Base-by-base conservation (phyloP, 768 basidiomycete genomes). In the Coprinopsis sp. region DNA sequence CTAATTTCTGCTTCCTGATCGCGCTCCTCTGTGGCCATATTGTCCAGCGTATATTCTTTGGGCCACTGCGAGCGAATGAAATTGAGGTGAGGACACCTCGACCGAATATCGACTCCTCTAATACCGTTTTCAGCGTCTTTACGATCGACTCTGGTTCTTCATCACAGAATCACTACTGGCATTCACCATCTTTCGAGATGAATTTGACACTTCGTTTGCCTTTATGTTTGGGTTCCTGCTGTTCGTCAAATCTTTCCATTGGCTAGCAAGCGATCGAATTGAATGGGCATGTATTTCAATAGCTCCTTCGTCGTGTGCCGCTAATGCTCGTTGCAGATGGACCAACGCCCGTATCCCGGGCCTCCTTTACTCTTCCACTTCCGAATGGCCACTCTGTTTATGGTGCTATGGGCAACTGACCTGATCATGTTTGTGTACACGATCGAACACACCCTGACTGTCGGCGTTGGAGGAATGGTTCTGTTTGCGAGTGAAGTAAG, bases 231-330 rank as follows among this genome's bases (percentile, higher is more conserved):
- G 87, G n/a, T 81, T 91, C 58, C 70, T 99, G 10, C 78, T 97
- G 13, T 95, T 96, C 54, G 77, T 96, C 54, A 98, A 97, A 62
- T 93, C 91, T 37, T 98, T 98, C 67, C 96, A 99, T 62, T 99
- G 96, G 96, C 77, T 99, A 25, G 81, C 94, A 47, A 79, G 83
- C 5, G 96, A 98, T 64, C 81, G 96, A 39, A 88, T 99, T 43
- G 96, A 99, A 79, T 94, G 91, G 80, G 95, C 95, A 56, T 61
- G 61, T 46, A n/a, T 3, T 31, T 36, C 21, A 12, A 25, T 3
- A 24, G 1, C 4, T 29, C 19, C 16, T 39, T 18, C 16, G 18
- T 19, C 19, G 27, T 41, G 33, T 12, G 50, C 25, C 22, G 21
- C n/a, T 47, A 47, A 46, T 34, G 52, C 51, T 28, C 54, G 39